A percentile compares a stretch with the other conserved stretches of the same genome.
These are phyloP conservation scores for Rhodomyrtus tomentosa DNA, from an alignment of 345 rosid genomes.

Conservation along the genomic window DNA sequence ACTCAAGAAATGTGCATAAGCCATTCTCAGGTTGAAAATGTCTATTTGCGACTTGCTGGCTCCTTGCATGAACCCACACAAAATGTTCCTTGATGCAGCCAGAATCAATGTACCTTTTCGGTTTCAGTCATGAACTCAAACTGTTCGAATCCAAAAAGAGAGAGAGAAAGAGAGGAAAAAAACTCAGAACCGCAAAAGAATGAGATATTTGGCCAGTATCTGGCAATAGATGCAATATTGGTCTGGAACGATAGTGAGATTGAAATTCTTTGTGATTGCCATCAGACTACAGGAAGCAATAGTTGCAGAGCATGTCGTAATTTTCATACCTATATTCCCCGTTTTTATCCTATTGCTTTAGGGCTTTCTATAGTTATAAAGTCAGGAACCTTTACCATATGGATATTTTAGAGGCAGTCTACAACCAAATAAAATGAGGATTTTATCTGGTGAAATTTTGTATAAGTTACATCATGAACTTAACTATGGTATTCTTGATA, in stretches of 20 bases:
- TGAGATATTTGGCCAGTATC: neutral
- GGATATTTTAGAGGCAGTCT: neutral
- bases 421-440: neutral
- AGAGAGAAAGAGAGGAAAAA: too few species aligned
- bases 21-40: neutral
- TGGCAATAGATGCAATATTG: neutral
- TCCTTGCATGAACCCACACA: neutral
- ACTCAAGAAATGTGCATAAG: neutral
- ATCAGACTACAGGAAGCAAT: neutral
- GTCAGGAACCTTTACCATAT: neutral
- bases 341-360: neutral
- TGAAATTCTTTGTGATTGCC: neutral
- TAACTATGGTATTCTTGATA: neutral
- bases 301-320: neutral
- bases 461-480: neutral
- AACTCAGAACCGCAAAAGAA: neutral
- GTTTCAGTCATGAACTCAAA: neutral
- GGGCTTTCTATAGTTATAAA: neutral
- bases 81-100: neutral
- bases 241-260: neutral
- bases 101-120: neutral
- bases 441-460: neutral
- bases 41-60: neutral
- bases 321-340: neutral
- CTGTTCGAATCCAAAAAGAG: too few species aligned